Evolutionary conservation across 352 stramenopile genomes (phyloP).

Genomic region (Peronosclerospora sorghi): DNA sequence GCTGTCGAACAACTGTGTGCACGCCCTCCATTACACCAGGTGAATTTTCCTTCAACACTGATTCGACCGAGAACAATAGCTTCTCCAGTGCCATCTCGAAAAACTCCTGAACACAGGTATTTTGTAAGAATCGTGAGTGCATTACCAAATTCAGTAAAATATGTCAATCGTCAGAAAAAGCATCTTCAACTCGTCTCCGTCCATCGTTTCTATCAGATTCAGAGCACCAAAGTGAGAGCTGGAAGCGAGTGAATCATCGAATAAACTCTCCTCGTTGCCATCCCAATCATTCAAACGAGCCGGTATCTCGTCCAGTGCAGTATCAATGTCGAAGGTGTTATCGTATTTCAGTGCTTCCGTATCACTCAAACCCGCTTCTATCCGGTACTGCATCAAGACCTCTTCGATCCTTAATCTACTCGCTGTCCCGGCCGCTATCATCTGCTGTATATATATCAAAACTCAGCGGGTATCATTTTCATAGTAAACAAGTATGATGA

Average conservation of each 20-base stretch:
- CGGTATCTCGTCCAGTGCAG: slow-evolving; percentile 42
- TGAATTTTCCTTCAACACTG: slow-evolving; percentile 44
- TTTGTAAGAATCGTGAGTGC: neutral
- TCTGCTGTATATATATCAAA: slow-evolving; percentile 11
- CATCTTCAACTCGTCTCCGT: slow-evolving; percentile 63
- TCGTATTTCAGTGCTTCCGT: neutral
- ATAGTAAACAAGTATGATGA: too few relatives aligned
- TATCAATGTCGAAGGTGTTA: slow-evolving; percentile 12
- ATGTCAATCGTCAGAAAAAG: neutral
- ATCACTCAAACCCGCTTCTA: slow-evolving; percentile 20
- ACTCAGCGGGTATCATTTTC: too few relatives aligned
- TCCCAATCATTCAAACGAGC: slow-evolving; percentile 23
- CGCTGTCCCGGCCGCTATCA: slow-evolving; percentile 12
- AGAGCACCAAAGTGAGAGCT: slow-evolving; percentile 44
- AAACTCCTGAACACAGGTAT: slow-evolving; percentile 49
- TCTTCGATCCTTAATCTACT: slow-evolving; percentile 46
- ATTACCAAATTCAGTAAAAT: too few relatives aligned
- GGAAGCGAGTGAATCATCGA: too few relatives aligned
- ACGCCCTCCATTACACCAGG: slow-evolving; percentile 38
- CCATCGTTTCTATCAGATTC: slow-evolving; percentile 58
- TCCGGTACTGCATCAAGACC: slow-evolving; percentile 55
- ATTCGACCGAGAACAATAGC: slow-evolving; percentile 41
- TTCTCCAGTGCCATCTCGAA: slow-evolving; percentile 59
- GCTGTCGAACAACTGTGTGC: slow-evolving; percentile 26
- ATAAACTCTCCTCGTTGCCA: slow-evolving; percentile 23